Conservation (phyloP, 2,329 filamentous ascomycete species). For the Sarocladium oryzae region DNA sequence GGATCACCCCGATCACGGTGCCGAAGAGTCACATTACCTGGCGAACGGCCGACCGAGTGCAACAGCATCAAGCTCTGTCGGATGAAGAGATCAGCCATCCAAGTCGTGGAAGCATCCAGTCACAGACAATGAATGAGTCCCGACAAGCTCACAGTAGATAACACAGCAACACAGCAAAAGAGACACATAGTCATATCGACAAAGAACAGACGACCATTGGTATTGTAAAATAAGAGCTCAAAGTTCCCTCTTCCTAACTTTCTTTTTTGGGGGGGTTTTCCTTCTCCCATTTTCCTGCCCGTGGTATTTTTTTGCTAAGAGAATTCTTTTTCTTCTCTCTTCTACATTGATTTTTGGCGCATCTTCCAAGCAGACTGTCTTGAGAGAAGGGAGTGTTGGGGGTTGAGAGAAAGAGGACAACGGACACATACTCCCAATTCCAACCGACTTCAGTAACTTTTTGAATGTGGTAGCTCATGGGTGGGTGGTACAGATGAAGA, state of each 20-base stretch:
- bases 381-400: not conserved
- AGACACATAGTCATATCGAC: not conserved
- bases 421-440: constrained; percentile 2
- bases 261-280: not conserved
- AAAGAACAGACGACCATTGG: constrained; percentile 13
- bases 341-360: not conserved
- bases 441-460: constrained; percentile 6
- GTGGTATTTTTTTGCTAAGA: not conserved
- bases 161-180: not conserved
- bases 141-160: too few species aligned
- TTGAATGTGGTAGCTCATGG: not conserved
- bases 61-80: too few species aligned
- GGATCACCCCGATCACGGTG: too few species aligned
- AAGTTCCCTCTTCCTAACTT: not conserved
- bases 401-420: not conserved
- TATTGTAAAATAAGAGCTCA: constrained; percentile 11
- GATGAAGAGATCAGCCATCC: too few species aligned
- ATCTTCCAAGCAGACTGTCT: not conserved
- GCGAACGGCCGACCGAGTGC: too few species aligned
- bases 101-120: too few species aligned
- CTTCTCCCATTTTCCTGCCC: not conserved
- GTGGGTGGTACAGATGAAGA: not conserved
- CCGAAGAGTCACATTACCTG: too few species aligned
- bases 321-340: not conserved
- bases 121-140: too few species aligned